These are phyloP conservation scores for Colletotrichum aenigma DNA, from an alignment of 2,329 filamentous ascomycete genomes.

Conservation along the genomic window DNA sequence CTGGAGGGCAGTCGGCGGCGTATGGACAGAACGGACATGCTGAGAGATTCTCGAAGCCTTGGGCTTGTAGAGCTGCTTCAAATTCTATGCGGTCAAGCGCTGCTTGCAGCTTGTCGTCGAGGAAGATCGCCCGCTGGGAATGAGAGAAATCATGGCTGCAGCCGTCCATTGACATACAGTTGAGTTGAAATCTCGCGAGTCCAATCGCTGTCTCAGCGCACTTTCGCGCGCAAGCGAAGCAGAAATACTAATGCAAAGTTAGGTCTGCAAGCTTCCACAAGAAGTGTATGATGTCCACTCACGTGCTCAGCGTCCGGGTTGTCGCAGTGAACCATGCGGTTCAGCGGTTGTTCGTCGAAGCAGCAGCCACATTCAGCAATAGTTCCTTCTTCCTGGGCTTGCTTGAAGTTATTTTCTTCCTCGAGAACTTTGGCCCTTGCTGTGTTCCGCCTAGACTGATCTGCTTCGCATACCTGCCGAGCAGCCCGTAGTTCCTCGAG, in stretches of 20 bases:
- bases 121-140: slow-evolving; percentile 57
- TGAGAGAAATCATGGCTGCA: slow-evolving; percentile 67
- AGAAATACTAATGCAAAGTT: slow-evolving; percentile 61
- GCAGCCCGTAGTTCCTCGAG: slow-evolving; percentile 44
- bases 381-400: slow-evolving; percentile 52
- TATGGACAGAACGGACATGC: slow-evolving; percentile 84
- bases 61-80: slow-evolving; percentile 70
- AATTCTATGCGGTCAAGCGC: slow-evolving; percentile 76
- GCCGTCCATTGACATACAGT: slow-evolving; percentile 72
- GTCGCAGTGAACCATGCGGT: slow-evolving; percentile 70
- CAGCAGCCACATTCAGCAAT: slow-evolving; percentile 76
- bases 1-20: slow-evolving; percentile 73
- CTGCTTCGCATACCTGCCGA: slow-evolving; percentile 30
- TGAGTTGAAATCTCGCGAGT: slow-evolving; percentile 68
- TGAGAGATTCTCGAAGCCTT: slow-evolving; percentile 73
- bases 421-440: slow-evolving; percentile 31
- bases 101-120: slow-evolving; percentile 61
- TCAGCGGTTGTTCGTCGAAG: slow-evolving; percentile 68
- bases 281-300: slow-evolving; percentile 19
- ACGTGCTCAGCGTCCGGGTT: slow-evolving; percentile 58
- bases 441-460: slow-evolving; percentile 24
- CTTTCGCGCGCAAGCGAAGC: slow-evolving; percentile 65
- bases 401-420: slow-evolving; percentile 43
- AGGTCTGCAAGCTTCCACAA: background rate
- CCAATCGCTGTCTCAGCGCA: slow-evolving; percentile 74